Evolutionary conservation across 2,329 filamentous ascomycete genomes (phyloP), one percentile per base, ranked within the genome.

Genomic region (Aureobasidium zeae): DNA sequence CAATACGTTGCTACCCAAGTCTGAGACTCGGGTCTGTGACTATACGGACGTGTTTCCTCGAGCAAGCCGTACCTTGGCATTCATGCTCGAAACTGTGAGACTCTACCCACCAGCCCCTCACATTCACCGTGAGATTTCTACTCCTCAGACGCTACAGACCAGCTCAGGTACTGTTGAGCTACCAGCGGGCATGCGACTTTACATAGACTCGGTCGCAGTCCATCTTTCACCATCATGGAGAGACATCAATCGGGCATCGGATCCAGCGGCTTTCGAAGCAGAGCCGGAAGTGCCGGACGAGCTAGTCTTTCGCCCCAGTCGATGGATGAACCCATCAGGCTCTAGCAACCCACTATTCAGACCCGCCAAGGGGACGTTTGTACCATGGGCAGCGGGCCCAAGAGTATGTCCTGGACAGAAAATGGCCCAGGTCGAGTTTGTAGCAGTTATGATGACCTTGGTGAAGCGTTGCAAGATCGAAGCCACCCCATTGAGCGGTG

Each of bases 371-470:
- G 32, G 19, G 7, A 20, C 58, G 1, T 76, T 65, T 47, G 31
- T 67, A 1, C 64, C 71, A 0, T 76, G 71, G 70, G 66, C 68
- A 1, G 54, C 49, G 3, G 72, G 72, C 0, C 69, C 71, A 9
- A 55, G 72, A 4, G 56, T 68, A 3, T 76, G 72, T 52, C 70
- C 71, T 0, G 73, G 72, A 1, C 63, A 69, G 59, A 74, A 73
- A 51, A 71, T 76, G 62, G 61, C 71, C 1, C 69, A 76, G 55
- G 72, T 76, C 2, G 73, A 76, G 53, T 74, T 75, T 53, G 64
- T 67, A 3, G 65, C 63, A 10, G 63, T 69, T 2, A 52, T 76
- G 17, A 53, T 64, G 45, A 61, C 61, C 2, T 49, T 72, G 10
- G 57, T 71, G 22, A 50, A 57, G 12, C 16, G 44, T 17, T 54